Conservation (phyloP, 805 yeast species). For the Saccharomyces jurei region DNA sequence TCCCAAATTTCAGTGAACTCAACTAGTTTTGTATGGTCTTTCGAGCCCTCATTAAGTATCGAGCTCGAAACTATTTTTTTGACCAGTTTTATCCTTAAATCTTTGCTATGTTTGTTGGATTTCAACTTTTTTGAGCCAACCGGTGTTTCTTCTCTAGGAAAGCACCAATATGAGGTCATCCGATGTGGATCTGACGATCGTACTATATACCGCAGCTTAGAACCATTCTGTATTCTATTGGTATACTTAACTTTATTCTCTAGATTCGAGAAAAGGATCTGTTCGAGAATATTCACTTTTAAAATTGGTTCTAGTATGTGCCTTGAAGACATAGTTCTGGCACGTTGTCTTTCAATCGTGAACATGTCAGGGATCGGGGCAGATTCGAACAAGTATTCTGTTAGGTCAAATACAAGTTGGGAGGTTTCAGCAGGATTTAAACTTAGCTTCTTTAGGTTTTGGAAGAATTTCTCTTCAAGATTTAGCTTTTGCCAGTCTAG, state of each 20-base stretch:
- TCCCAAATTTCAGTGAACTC: background rate
- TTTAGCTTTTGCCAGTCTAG: constrained; percentile 33
- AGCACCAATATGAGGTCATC: constrained; percentile 25
- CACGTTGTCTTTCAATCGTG: constrained; percentile 50
- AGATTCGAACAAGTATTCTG: constrained; percentile 19
- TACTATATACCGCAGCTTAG: constrained; percentile 4
- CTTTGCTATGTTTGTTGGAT: constrained; percentile 2
- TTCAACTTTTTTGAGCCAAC: background rate
- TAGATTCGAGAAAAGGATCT: constrained; percentile 18
- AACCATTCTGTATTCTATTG: background rate
- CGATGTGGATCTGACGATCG: constrained; percentile 25
- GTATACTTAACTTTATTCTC: constrained; percentile 3
- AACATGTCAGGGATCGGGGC: constrained; percentile 33
- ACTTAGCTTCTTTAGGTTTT: constrained; percentile 5
- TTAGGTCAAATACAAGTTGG: constrained; percentile 17
- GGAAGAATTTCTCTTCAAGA: constrained; percentile 14
- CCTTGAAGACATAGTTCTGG: constrained; percentile 40
- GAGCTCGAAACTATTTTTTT: constrained; percentile 1
- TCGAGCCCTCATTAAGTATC: background rate
- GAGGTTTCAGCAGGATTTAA: constrained; percentile 23
- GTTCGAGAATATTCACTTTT: constrained; percentile 46
- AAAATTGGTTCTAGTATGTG: constrained; percentile 44
- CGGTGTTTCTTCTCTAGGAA: background rate
- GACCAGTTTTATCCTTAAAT: constrained; percentile 1
- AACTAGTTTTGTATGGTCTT: background rate